These are phyloP conservation scores for Fusarium mundagurra DNA, from an alignment of 2,329 filamentous ascomycete genomes.

Conservation along the genomic window DNA sequence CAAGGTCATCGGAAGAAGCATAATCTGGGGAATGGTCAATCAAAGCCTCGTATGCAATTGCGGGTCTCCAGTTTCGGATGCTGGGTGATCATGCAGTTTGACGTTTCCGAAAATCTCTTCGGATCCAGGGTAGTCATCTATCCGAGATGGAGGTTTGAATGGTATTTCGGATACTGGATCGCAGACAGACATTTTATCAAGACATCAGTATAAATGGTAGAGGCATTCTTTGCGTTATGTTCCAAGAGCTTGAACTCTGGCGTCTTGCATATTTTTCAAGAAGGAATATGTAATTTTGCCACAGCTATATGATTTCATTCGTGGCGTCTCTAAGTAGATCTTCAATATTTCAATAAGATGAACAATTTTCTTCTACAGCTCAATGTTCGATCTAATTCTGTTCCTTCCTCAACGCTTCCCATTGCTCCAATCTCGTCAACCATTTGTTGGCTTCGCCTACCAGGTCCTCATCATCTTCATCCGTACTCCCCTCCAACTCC, in stretches of 20 bases:
- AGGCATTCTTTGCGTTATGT: background rate
- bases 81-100: background rate
- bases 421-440: background rate
- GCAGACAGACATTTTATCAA: too few species aligned
- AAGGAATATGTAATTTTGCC: accelerated
- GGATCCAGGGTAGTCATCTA: background rate
- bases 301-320: too few species aligned
- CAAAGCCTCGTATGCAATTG: background rate
- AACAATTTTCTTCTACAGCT: too few species aligned
- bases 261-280: accelerated
- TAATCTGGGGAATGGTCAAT: background rate
- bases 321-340: accelerated
- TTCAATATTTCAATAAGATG: accelerated
- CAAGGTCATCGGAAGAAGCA: background rate
- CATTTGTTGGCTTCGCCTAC: background rate
- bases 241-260: background rate
- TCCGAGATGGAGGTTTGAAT: background rate
- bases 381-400: background rate
- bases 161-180: background rate
- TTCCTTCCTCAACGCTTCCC: background rate
- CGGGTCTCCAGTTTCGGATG: background rate
- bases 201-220: too few species aligned
- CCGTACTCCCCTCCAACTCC: background rate
- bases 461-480: background rate
- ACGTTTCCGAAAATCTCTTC: background rate